Evolutionary conservation across 2,329 filamentous ascomycete genomes (phyloP).

Genomic region (Diplocarpon rosae): DNA sequence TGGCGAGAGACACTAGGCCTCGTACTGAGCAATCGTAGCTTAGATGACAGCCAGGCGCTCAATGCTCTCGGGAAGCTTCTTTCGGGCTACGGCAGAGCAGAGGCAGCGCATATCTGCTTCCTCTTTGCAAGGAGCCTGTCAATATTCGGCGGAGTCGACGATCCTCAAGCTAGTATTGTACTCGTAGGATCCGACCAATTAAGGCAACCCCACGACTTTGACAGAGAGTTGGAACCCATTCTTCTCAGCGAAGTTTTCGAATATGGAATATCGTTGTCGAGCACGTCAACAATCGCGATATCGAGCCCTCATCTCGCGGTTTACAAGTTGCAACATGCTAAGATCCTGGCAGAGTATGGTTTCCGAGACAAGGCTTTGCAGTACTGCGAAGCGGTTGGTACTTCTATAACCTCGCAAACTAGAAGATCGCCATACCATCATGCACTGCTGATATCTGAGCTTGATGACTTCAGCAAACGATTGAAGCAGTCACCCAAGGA

Average conservation of each 20-base stretch:
- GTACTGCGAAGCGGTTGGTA: constrained; percentile 78
- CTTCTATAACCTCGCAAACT: constrained; percentile 68
- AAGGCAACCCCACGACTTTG: constrained; percentile 58
- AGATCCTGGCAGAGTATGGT: constrained; percentile 73
- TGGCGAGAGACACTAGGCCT: constrained; percentile 87
- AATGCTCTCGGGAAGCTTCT: constrained; percentile 73
- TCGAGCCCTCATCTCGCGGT: constrained; percentile 72
- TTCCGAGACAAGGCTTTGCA: constrained; percentile 71
- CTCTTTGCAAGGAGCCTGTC: constrained; percentile 66
- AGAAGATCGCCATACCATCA: constrained; percentile 83
- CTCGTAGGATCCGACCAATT: constrained; percentile 78
- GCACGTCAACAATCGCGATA: constrained; percentile 40
- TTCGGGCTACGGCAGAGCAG: constrained; percentile 72
- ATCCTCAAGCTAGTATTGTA: constrained; percentile 66
- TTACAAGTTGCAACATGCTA: constrained; percentile 86
- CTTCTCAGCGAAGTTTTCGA: constrained; percentile 95
- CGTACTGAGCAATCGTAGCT: constrained; percentile 77
- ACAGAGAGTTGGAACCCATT: constrained; percentile 74
- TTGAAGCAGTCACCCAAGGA: constrained; percentile 80
- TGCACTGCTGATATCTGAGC: constrained; percentile 54
- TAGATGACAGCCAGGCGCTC: constrained; percentile 66
- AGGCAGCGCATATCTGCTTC: constrained; percentile 90
- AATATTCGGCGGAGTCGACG: constrained; percentile 73
- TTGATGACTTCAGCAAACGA: constrained; percentile 76
- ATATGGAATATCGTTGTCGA: constrained; percentile 67